Evolutionary conservation across 2,329 filamentous ascomycete genomes (phyloP), one percentile per base, ranked within the genome.

Genomic region (Cercospora canescens): DNA sequence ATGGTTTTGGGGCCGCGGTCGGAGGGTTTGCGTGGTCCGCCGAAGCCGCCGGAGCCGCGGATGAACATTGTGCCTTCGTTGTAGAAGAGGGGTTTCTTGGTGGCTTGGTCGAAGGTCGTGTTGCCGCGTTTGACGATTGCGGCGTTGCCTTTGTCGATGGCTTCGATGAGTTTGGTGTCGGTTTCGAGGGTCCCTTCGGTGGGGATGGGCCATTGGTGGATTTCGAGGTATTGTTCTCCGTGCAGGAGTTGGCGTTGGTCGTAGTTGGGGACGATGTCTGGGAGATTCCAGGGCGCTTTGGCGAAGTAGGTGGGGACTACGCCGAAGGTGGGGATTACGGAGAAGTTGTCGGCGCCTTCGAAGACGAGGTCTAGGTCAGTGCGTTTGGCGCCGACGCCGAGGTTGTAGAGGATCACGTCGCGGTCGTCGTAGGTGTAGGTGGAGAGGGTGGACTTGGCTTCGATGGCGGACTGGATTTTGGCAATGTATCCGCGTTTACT

Each of bases 221-320:
- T 87, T 82, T 98, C 94, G 70, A 98, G 91, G 82, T 94, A 98
- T 81, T 99, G 95, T 85, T 99, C 95, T 77, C 95, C 95, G 82
- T 99, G 95, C 18, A 99, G 89, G 57, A 98, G 89, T 92, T 97
- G 97, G 92, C 97, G 97, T 69, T 93, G 94, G 39, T 88, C 92
- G 85, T 97, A 99, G 85, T 98, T 96, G 78, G 94, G 93, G 32
- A 98, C 90, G 67, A 99, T 87, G 64, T 94, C 88, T 76, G 89
- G 87, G 74, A 95, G 86, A 79, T 85, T 88, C 83, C 91, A 98
- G 34, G 94, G 91, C 68, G 88, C 83, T 72, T 91, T 85, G 66
- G 93, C 89, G 81, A 90, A 90, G 83, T 98, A 97, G 74, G 89
- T 91, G 16, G 95, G 95, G 73, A 98, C 90, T 68, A 98, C 94